Conservation (phyloP, 164 flowering plant genomes). For the Stephania cephalantha region DNA sequence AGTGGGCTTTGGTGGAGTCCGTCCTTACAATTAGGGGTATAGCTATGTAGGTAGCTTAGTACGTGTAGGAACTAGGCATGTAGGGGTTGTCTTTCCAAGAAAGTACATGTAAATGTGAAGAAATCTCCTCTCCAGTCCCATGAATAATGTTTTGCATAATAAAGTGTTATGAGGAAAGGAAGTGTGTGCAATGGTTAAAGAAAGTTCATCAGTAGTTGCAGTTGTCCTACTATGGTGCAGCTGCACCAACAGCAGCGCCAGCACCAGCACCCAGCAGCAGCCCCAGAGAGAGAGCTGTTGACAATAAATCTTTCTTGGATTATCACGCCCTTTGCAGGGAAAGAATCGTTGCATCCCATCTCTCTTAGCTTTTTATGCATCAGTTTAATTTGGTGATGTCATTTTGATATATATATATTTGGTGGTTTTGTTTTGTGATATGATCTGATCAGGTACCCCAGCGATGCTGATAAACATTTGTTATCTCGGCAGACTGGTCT, state of each 20-base stretch:
- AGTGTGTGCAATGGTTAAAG: background rate
- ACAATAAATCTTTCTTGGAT: conserved; percentile 26
- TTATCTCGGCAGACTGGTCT: conserved; percentile 48
- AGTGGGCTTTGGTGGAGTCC: background rate
- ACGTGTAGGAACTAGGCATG: too few relatives aligned
- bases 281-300: background rate
- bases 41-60: background rate
- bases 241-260: too few relatives aligned
- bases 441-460: conserved; percentile 34
- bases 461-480: conserved; percentile 52
- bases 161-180: background rate
- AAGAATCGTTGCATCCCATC: conserved; percentile 21
- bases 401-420: background rate
- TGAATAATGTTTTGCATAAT: background rate
- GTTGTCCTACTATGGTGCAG: conserved; percentile 12
- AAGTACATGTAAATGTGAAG: background rate
- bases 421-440: background rate
- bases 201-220: conserved; percentile 12
- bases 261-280: background rate
- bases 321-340: conserved; percentile 37
- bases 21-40: background rate
- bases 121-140: background rate
- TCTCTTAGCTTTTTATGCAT: conserved; percentile 13
- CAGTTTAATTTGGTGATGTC: conserved; percentile 15
- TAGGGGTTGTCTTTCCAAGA: background rate